Evolutionary conservation across 768 basidiomycete species (phyloP).

Genomic region (Naganishia vaughanmartiniae): DNA sequence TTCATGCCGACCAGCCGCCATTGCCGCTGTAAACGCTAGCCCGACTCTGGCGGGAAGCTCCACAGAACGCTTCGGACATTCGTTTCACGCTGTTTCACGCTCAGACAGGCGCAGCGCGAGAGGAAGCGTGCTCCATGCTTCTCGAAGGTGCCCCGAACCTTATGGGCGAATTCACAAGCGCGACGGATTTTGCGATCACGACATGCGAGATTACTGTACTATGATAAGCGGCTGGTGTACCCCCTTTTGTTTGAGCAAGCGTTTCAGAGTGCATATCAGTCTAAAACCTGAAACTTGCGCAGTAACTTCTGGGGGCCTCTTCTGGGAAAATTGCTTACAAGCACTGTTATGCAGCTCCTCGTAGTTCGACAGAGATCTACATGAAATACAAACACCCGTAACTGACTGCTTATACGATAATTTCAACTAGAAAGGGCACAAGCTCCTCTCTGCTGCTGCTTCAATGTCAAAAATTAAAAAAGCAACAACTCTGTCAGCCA

Average conservation of each 20-base stretch:
- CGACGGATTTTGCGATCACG: neutral
- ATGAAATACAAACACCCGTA: no score
- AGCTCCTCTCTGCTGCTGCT: no score
- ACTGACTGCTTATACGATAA: no score
- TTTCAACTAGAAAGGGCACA: no score
- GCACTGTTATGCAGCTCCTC: no score
- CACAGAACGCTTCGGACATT: neutral
- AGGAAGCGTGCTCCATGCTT: neutral
- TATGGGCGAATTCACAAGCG: neutral
- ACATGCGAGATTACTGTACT: neutral
- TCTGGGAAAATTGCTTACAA: no score
- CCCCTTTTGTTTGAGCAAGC: neutral
- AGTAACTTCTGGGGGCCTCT: no score
- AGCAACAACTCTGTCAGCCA: no score
- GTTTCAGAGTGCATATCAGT: conserved; percentile 9
- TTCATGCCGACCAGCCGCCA: neutral
- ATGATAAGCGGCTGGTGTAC: neutral
- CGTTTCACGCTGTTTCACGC: neutral
- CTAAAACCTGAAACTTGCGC: neutral
- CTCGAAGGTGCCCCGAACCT: conserved; percentile 2
- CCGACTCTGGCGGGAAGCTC: neutral
- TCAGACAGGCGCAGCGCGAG: neutral
- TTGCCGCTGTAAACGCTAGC: neutral
- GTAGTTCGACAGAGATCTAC: no score
- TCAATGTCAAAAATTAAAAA: no score